Conservation (phyloP, 495 filamentous ascomycete species). For the Penicillium verhagenii region DNA sequence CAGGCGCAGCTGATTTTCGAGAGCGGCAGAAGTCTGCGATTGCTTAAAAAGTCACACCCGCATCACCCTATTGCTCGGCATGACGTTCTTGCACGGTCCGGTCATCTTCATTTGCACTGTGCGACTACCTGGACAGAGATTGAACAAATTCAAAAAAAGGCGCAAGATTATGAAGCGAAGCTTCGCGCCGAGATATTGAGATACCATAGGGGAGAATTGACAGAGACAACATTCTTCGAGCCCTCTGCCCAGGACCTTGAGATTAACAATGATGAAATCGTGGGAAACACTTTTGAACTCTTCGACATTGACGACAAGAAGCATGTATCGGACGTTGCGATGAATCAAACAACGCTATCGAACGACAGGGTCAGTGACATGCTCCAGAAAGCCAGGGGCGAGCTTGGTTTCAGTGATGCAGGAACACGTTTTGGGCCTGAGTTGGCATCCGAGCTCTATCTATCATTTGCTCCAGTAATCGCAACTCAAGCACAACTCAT, state of each 20-base stretch:
- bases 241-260: not conserved
- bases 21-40: conserved; percentile 70
- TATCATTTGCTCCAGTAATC: conserved; percentile 76
- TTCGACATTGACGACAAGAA: conserved; percentile 39
- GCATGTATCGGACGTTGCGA: conserved; percentile 23
- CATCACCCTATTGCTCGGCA: conserved; percentile 67
- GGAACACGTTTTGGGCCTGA: conserved; percentile 60
- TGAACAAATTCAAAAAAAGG: conserved; percentile 58
- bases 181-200: conserved; percentile 43
- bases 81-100: conserved; percentile 41
- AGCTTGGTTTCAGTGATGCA: conserved; percentile 7
- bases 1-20: conserved; percentile 70
- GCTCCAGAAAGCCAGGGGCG: conserved; percentile 17
- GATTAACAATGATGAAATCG: conserved; percentile 5
- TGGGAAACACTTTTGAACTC: conserved; percentile 32
- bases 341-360: conserved; percentile 24
- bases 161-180: conserved; percentile 59
- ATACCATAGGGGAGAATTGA: conserved; percentile 30
- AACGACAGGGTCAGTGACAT: conserved; percentile 31
- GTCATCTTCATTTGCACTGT: conserved; percentile 64
- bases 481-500: conserved; percentile 71
- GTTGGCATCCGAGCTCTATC: conserved; percentile 63
- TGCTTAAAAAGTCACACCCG: conserved; percentile 71
- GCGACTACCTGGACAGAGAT: conserved; percentile 76
- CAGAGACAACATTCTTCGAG: not conserved